Conservation (phyloP, 2,329 filamentous ascomycete species). For the Aspergillus fijiensis region DNA sequence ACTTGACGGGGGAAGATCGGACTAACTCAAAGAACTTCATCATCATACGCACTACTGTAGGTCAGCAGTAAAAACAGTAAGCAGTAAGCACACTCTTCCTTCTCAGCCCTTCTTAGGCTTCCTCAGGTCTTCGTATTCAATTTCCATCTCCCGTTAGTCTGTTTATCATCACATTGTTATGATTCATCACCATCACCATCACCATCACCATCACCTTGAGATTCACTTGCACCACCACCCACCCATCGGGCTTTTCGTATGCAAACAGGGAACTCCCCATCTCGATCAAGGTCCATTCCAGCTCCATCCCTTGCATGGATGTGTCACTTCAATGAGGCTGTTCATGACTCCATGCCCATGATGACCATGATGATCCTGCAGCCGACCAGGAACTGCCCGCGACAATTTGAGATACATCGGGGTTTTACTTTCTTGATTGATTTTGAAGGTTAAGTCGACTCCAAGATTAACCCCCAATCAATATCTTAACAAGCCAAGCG, state of each 20-base stretch:
- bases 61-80: too few species aligned
- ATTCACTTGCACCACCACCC: not conserved
- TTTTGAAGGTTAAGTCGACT: not conserved
- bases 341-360: conserved; percentile 10
- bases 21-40: not conserved
- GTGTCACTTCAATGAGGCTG: conserved; percentile 25
- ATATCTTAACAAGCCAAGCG: not conserved
- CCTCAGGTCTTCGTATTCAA: not conserved
- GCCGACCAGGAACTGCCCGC: conserved; percentile 9
- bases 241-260: not conserved
- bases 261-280: not conserved
- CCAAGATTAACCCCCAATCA: not conserved
- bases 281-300: not conserved
- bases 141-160: not conserved
- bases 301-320: conserved; percentile 23
- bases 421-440: conserved; percentile 9
- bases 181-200: not conserved
- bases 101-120: too few species aligned
- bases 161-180: not conserved
- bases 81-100: too few species aligned
- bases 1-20: not conserved
- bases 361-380: conserved; percentile 17
- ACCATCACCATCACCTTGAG: not conserved
- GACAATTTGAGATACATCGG: conserved; percentile 3
- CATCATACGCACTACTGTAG: too few species aligned